These are phyloP conservation scores for Phoenix roebelenii DNA, from an alignment of 176 grass and related monocot species.

Conservation along the genomic window DNA sequence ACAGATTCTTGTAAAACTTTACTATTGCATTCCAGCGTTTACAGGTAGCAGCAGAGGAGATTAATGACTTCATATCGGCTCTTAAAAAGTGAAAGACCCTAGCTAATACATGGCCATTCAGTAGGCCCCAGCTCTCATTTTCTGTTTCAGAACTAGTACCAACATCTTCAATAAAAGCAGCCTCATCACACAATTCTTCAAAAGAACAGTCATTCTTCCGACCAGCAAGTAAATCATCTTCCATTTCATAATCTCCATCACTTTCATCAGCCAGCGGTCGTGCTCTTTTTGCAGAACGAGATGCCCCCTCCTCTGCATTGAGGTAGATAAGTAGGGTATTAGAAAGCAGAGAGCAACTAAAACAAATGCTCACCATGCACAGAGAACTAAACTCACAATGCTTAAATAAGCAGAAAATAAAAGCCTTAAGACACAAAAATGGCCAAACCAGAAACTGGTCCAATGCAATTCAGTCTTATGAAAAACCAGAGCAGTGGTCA, in stretches of 20 bases:
- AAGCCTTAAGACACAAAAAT: no score
- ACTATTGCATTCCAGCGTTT: slow-evolving; percentile 54
- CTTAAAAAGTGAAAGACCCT: slow-evolving; percentile 92
- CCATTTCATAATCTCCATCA: slow-evolving; percentile 59
- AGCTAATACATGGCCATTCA: slow-evolving; percentile 50
- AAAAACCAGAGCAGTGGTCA: no score
- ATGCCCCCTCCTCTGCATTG: slow-evolving; percentile 55
- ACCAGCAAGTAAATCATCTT: slow-evolving; percentile 47
- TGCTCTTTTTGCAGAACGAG: slow-evolving; percentile 60
- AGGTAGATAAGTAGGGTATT: slow-evolving; percentile 19
- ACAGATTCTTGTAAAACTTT: slow-evolving; percentile 61
- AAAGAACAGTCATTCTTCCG: slow-evolving; percentile 61
- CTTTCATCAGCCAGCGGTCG: slow-evolving; percentile 46
- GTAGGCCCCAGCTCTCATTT: slow-evolving; percentile 53
- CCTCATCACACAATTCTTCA: slow-evolving; percentile 58
- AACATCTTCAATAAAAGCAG: slow-evolving; percentile 33
- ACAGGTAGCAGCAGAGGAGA: slow-evolving; percentile 76
- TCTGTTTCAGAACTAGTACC: slow-evolving; percentile 7
- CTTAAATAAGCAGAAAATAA: no score
- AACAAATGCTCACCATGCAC: not conserved
- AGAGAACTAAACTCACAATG: no score
- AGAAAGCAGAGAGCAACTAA: slow-evolving; percentile 7
- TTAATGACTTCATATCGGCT: slow-evolving; percentile 69
- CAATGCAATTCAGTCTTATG: no score
- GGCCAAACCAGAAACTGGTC: no score